Conservation (phyloP, 805 yeast genomes). For the Ascoidea rubescens region DNA sequence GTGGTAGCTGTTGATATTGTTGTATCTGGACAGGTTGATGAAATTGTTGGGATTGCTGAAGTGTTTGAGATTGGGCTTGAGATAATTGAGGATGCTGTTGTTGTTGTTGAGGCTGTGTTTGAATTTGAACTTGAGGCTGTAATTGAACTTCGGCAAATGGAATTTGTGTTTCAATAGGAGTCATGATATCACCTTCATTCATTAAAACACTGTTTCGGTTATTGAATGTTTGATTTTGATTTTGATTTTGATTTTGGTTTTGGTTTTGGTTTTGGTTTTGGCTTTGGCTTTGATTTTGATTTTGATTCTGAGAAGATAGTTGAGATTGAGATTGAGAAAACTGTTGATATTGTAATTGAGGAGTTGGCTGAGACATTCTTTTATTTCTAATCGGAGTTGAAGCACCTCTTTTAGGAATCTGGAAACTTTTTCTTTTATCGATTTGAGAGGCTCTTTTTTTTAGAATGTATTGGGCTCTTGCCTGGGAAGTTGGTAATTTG, state of each 20-base stretch:
- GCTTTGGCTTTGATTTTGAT: background rate
- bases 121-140: background rate
- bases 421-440: constrained; percentile 1
- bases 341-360: background rate
- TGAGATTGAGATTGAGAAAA: background rate
- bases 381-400: constrained; percentile 1
- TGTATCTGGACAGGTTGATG: constrained; percentile 5
- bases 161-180: background rate
- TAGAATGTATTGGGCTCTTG: constrained; percentile 34
- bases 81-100: background rate
- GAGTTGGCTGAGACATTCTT: background rate
- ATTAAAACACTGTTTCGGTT: too few relatives aligned
- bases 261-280: background rate
- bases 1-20: constrained; percentile 9
- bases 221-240: background rate
- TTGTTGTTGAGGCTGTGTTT: background rate
- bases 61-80: constrained; percentile 11
- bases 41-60: constrained; percentile 9
- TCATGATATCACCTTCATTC: too few relatives aligned
- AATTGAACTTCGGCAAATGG: background rate
- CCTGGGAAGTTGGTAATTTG: constrained; percentile 41
- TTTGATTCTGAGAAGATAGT: background rate
- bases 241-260: background rate
- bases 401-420: background rate
- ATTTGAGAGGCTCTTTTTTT: constrained; percentile 13